Evolutionary conservation across 441 rosid species (phyloP), one percentile per base, ranked within the genome.

Genomic region (Biscutella laevigata): DNA sequence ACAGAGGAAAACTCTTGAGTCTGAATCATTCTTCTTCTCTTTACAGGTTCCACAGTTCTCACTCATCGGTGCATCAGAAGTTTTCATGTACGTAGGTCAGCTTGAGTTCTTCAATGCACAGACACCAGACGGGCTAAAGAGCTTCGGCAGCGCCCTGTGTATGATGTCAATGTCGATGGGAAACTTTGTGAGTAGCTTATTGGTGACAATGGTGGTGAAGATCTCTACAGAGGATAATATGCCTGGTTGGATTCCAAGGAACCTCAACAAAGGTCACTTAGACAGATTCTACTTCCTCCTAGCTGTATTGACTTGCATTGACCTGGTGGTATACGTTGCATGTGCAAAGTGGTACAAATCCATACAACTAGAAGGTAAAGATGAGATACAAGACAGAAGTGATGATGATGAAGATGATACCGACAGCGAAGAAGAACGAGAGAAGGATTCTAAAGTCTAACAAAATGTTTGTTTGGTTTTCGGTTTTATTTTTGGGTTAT

Each of bases 31-130:
- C 7, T 36, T 44, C 14, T 50, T 4, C 7, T 20, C 28, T 14
- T 41, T 49, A 28, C 61, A 66, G 67, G 80, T 85, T 52, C 99
- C 99, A 2, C 99, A 89, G 48, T 89, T 81, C 36, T 87, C 82
- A 0, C 71, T 89, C 6, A 83, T 89, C 0, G 99, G 99, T 40
- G 99, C 97, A 34, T 94, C 99, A 7, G 99, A 94, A 70, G 99
- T 94, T 35, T 94, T 94, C 77, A 94, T 94, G 99, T 94, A 94
- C 34, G 97, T 94, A 0, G 94, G 97, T 9, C 97, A 94, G 62
- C 78, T 94, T 9, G 99, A 94, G 61, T 94, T 94, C 80, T 94
- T 94, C 77, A 94, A 94, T 44, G 88, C 90, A 0, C 99, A 94
- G 41, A 57, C 99, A 9, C 99, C 97, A 2, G 90, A 86, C 2